A percentile compares a stretch with the other conserved stretches of the same genome.
Conservation (phyloP, 306 rosid species). For the Vigna unguiculata region DNA sequence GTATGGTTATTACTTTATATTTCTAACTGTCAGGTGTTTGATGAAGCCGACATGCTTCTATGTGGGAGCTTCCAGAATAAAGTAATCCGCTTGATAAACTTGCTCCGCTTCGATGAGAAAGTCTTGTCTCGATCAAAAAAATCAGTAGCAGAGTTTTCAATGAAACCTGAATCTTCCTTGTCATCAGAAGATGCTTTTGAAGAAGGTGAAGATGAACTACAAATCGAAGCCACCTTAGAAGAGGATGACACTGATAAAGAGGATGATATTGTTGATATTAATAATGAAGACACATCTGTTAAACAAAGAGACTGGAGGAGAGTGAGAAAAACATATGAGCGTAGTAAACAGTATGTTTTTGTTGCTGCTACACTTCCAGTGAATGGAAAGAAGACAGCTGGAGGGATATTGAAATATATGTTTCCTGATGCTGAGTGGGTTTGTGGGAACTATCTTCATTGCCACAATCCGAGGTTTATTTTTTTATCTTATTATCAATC, state of each 20-base stretch:
- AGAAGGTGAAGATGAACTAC: conserved; percentile 63
- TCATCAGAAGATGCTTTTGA: conserved; percentile 51
- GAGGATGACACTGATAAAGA: conserved; percentile 57
- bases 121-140: conserved; percentile 62
- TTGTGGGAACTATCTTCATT: conserved; percentile 88
- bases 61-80: conserved; percentile 93
- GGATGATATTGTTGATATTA: conserved; percentile 47
- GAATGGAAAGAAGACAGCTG: conserved; percentile 97
- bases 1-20: conserved; percentile 19
- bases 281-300: conserved; percentile 49
- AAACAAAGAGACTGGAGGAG: conserved; percentile 78
- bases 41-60: conserved; percentile 99
- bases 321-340: conserved; percentile 73
- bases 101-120: conserved; percentile 90
- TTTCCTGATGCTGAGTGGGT: conserved; percentile 92
- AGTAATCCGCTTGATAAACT: conserved; percentile 83
- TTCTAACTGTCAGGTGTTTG: conserved; percentile 74
- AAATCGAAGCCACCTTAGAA: conserved; percentile 55
- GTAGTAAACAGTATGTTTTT: conserved; percentile 92
- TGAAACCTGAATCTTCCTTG: conserved; percentile 53
- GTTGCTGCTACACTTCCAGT: conserved; percentile 98
- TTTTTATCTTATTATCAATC: conserved; percentile 15
- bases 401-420: conserved; percentile 76
- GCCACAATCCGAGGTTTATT: conserved; percentile 90
- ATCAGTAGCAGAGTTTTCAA: conserved; percentile 50